Conservation (phyloP, 495 filamentous ascomycete species). For the Trichoderma gamsii region DNA sequence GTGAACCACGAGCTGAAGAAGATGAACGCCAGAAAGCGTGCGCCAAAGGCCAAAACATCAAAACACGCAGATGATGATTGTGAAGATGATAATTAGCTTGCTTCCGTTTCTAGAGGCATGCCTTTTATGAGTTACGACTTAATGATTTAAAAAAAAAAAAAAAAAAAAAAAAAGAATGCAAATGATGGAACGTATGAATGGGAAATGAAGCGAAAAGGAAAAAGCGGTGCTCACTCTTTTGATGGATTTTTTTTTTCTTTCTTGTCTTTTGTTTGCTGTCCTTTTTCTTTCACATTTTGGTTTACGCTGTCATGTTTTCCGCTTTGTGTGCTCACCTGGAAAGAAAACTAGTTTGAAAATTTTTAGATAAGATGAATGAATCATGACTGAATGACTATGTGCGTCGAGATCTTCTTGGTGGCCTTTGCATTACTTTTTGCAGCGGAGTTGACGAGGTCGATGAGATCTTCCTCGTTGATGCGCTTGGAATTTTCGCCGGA, state of each 20-base stretch:
- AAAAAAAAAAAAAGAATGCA: neutral
- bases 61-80: conserved; percentile 7
- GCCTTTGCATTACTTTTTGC: conserved; percentile 12
- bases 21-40: conserved; percentile 13
- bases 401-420: neutral
- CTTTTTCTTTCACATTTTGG: neutral
- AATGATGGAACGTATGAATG: neutral
- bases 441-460: conserved; percentile 11
- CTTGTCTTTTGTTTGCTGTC: neutral
- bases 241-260: neutral
- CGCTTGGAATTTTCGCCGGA: neutral
- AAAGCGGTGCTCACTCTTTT: neutral
- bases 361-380: neutral
- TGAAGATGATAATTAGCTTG: neutral
- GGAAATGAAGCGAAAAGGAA: neutral
- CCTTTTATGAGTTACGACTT: conserved; percentile 25
- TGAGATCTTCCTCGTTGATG: conserved; percentile 2
- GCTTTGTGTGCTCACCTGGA: conserved; percentile 8
- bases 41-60: neutral
- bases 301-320: neutral
- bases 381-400: conserved; percentile 15
- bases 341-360: neutral
- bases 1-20: conserved; percentile 18
- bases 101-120: conserved; percentile 6
- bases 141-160: neutral